Evolutionary conservation across 768 basidiomycete genomes (phyloP), one percentile per base, ranked within the genome.

Genomic region (Russula foetens): DNA sequence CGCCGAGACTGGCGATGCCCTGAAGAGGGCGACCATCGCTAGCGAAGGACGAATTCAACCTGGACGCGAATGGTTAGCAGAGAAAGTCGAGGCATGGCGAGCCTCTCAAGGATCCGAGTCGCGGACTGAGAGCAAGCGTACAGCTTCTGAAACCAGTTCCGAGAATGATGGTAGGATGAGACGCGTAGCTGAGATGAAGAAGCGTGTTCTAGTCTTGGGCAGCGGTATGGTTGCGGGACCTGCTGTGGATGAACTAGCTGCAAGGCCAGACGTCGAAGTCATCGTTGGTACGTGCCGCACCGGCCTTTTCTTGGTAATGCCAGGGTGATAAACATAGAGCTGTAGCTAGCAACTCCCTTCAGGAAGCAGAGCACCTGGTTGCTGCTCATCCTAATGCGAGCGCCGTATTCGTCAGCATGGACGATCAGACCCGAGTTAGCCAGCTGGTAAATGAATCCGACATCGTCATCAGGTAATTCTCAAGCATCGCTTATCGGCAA

Each of bases 191-290:
- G 29, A 51, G 55, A 73, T 59, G 66, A 84, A 81, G 73, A 86
- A 86, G 75, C 82, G 79, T 67, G 80, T 94, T 0, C 71, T 98
- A 35, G 76, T 97, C 68, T 79, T 98, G 2, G 95, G 95, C 8
- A 92, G 90, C 56, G 95, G 95, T n/a, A 92, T 97, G 85, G 95
- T 98, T 21, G 92, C 93, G 5, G 88, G 86, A 2, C 95, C 95
- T 17, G 90, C 90, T 0, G 85, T 92, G 3, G 82, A 88, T 53
- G 81, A 88, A 67, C 78, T 97, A 51, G 81, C 82, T 45, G 76
- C 77, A 63, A 75, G 84, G 57, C 65, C 69, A 0, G 87, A 91
- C 64, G 74, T 94, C 0, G 78, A 85, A 56, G 72, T 97, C 29
- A 71, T 89, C 6, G 83, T 97, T 62, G 93, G 93, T 93, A 63